These are phyloP conservation scores for Aaosphaeria arxii DNA, from an alignment of 2,329 filamentous ascomycete genomes.

Conservation along the genomic window DNA sequence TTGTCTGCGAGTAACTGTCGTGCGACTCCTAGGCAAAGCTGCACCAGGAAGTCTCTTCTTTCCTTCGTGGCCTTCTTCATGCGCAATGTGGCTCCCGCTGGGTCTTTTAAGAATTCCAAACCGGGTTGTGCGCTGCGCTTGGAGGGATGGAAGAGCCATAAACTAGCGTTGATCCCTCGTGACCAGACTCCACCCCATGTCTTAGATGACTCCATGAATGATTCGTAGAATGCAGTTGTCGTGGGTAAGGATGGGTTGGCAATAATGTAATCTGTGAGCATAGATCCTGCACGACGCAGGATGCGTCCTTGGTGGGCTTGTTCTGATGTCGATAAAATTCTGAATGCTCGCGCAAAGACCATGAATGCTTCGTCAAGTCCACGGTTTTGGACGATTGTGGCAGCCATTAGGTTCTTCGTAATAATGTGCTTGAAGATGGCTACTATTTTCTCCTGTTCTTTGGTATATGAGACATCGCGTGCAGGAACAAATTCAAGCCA, in stretches of 20 bases:
- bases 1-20: slow-evolving; percentile 27
- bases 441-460: background rate
- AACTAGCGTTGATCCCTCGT: slow-evolving; percentile 19
- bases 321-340: no score
- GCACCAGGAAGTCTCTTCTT: slow-evolving; percentile 16
- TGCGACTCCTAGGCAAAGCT: slow-evolving; percentile 28
- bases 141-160: slow-evolving; percentile 30
- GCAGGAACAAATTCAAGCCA: slow-evolving; percentile 17
- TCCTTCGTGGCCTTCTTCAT: background rate
- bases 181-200: slow-evolving; percentile 22
- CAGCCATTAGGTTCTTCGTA: background rate
- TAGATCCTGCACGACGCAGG: slow-evolving; percentile 20
- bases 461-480: background rate
- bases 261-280: slow-evolving; percentile 23
- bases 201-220: slow-evolving; percentile 17
- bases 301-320: slow-evolving; percentile 4
- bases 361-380: background rate
- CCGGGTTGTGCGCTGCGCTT: slow-evolving; percentile 14
- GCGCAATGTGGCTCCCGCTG: slow-evolving; percentile 10
- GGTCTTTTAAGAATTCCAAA: slow-evolving; percentile 21
- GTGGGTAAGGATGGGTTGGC: slow-evolving; percentile 5
- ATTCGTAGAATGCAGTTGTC: slow-evolving; percentile 17
- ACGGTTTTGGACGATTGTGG: background rate
- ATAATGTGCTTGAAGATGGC: background rate
- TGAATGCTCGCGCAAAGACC: background rate